phyloP scores from a whole-genome alignment of 768 basidiomycete species.

The Coprinopsis cinerea region DNA sequence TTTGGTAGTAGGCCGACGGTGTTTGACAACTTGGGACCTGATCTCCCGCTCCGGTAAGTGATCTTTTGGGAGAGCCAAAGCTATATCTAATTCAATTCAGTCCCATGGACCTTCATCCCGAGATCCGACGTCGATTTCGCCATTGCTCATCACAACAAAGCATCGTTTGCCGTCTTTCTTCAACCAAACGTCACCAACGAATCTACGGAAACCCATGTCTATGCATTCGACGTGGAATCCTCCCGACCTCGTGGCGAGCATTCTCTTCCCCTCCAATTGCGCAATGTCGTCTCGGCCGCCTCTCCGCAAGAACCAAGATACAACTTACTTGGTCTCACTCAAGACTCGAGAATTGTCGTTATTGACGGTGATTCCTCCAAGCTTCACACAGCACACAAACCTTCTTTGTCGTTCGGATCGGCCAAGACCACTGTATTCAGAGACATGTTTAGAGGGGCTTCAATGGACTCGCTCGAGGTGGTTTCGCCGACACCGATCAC shows the following conservation, averaged over 20 bases:
- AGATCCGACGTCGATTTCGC: slow-evolving; percentile 34
- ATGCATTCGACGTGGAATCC: slow-evolving; percentile 44
- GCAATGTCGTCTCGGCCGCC: slow-evolving; percentile 35
- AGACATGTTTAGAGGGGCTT: slow-evolving; percentile 72
- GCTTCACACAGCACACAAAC: slow-evolving; percentile 9
- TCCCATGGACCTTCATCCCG: slow-evolving; percentile 50
- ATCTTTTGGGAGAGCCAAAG: too few species aligned
- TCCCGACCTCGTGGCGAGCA: slow-evolving; percentile 36
- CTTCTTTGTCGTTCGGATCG: slow-evolving; percentile 5
- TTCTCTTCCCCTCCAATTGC: slow-evolving; percentile 58
- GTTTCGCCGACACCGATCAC: slow-evolving; percentile 19
- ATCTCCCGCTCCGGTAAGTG: slow-evolving; percentile 53
- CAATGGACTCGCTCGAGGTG: slow-evolving; percentile 12
- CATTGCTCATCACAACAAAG: slow-evolving; percentile 50
- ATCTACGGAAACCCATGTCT: slow-evolving; percentile 31
- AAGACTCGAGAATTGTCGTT: slow-evolving; percentile 56
- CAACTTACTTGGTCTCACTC: slow-evolving; percentile 65
- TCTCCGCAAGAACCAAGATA: slow-evolving; percentile 28
- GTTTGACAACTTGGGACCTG: slow-evolving; percentile 70
- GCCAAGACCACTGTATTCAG: slow-evolving; percentile 66
- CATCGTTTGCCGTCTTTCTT: slow-evolving; percentile 57
- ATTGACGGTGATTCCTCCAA: slow-evolving; percentile 41
- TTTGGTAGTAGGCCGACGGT: slow-evolving; percentile 40
- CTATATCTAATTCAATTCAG: slow-evolving; percentile 28
- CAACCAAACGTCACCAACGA: slow-evolving; percentile 22